phyloP scores from a whole-genome alignment of 2,329 filamentous ascomycete species.

The Nothophaeocryptopus gaeumannii region DNA sequence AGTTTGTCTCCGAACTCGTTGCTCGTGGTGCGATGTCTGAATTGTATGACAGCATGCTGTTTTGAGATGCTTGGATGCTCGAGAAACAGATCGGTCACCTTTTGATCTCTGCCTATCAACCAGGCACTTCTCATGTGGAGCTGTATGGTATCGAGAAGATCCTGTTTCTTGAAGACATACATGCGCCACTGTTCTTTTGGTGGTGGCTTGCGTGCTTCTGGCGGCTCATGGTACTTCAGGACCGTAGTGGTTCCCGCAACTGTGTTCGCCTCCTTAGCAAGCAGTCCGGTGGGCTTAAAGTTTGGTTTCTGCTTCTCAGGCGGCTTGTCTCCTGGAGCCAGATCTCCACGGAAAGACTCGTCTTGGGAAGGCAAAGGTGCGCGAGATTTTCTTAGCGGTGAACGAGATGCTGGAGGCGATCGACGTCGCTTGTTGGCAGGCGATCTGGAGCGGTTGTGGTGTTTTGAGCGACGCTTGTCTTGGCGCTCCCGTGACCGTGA shows the following conservation, averaged over 20 bases:
- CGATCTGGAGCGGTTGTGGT: slow-evolving; percentile 27
- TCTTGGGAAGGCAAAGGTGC: slow-evolving; percentile 48
- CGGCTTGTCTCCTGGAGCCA: slow-evolving; percentile 32
- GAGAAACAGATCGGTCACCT: slow-evolving; percentile 77
- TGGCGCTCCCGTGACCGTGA: slow-evolving; percentile 26
- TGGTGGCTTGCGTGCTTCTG: slow-evolving; percentile 85
- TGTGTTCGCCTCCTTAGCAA: slow-evolving; percentile 85
- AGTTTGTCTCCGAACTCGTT: slow-evolving; percentile 85
- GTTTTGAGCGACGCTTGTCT: slow-evolving; percentile 18
- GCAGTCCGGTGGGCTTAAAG: slow-evolving; percentile 71
- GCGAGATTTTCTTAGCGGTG: slow-evolving; percentile 42
- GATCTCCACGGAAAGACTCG: slow-evolving; percentile 40
- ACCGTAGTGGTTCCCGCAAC: slow-evolving; percentile 73
- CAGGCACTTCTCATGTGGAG: slow-evolving; percentile 78
- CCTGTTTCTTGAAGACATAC: slow-evolving; percentile 81
- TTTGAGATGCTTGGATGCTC: slow-evolving; percentile 93
- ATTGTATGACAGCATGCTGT: slow-evolving; percentile 94
- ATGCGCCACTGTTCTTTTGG: slow-evolving; percentile 78
- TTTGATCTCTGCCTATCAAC: slow-evolving; percentile 77
- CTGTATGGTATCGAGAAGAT: slow-evolving; percentile 77
- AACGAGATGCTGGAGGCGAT: slow-evolving; percentile 40
- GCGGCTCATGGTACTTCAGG: slow-evolving; percentile 93
- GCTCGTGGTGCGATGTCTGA: slow-evolving; percentile 76
- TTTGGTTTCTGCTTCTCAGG: slow-evolving; percentile 82
- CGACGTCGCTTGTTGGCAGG: slow-evolving; percentile 35